Evolutionary conservation across 768 basidiomycete genomes (phyloP), one percentile per base, ranked within the genome.

Genomic region (Rhodocollybia butyracea): DNA sequence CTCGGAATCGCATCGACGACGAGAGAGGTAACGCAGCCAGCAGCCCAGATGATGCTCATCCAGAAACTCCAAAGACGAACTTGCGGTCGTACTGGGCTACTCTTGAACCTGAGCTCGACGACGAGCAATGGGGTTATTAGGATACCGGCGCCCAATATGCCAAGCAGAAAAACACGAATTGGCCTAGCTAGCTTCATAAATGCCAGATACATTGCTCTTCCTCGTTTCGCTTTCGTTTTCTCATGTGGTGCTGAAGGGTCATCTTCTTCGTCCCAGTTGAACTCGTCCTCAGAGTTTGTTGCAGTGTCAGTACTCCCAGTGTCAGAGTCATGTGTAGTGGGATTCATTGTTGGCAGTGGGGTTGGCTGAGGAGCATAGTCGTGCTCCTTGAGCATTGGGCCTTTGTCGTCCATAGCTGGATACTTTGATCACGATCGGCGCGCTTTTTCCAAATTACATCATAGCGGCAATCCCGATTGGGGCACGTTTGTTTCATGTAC

Each of bases 211-310:
- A 89, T 64, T 31, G 78, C 75, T 42, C 85, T 78, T 47, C 84
- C 82, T 46, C 88, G 78, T 61, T 77, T 82, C 3, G 85, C 86
- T 61, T 82, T 81, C 38, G 70, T 62, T 47, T 67, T 63, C 11
- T 64, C 61, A 39, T 40, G 58, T 46, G 62, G 57, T 31, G 65
- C 68, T 22, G 34, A 50, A 36, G 48, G 34, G 22, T 77, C 76
- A 13, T 85, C 81, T 45, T 81, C 83, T 50, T 83, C 79, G 53
- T 88, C 85, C 87, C 87, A 88, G 72, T 89, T 77, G 60, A 91
- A 89, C 61, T 89, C 84, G 63, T 88, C 86, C 10, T 78, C 80
- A 3, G 81, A 76, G 60, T 84, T 80, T 12, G 85, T 85, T 26
- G 73, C 77, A n/a, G 81, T 75, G 21, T 71, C 72, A 48, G 75